Conservation (phyloP, 495 filamentous ascomycete genomes). For the Cercophora samala region DNA sequence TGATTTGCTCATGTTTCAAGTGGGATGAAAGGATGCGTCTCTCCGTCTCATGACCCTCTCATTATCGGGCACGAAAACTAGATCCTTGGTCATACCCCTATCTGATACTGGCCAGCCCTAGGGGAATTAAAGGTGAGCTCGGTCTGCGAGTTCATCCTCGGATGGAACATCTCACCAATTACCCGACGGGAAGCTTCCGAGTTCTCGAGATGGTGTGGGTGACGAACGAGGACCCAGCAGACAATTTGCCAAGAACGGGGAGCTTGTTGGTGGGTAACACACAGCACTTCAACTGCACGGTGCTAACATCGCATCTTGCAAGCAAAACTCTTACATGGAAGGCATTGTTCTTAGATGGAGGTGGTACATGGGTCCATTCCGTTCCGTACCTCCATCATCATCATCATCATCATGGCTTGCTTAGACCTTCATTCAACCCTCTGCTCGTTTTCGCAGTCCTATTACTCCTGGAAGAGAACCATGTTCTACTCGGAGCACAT, state of each 20-base stretch:
- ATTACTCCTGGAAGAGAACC: no score
- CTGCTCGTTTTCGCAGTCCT: not conserved
- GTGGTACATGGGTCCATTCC: not conserved
- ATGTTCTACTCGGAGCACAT: not conserved
- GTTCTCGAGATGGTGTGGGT: not conserved
- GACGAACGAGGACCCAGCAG: not conserved
- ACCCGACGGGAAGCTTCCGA: not conserved
- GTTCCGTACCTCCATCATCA: not conserved
- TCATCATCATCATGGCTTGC: not conserved
- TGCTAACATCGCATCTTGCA: not conserved
- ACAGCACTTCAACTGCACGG: not conserved
- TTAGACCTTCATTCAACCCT: not conserved
- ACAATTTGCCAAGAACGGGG: not conserved
- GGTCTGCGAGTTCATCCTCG: not conserved
- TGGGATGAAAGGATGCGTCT: not conserved
- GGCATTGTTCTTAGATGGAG: no score
- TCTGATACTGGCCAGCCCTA: not conserved
- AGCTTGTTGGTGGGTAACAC: not conserved
- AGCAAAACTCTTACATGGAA: no score
- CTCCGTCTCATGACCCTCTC: not conserved
- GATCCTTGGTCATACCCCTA: not conserved
- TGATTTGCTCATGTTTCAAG: not conserved
- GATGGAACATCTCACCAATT: not conserved
- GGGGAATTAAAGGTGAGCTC: not conserved
- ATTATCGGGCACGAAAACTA: not conserved